Percentiles rank a stretch among this genome's conserved stretches.
phyloP scores from a whole-genome alignment of 2,329 filamentous ascomycete genomes.

The Fusarium agapanthi region DNA sequence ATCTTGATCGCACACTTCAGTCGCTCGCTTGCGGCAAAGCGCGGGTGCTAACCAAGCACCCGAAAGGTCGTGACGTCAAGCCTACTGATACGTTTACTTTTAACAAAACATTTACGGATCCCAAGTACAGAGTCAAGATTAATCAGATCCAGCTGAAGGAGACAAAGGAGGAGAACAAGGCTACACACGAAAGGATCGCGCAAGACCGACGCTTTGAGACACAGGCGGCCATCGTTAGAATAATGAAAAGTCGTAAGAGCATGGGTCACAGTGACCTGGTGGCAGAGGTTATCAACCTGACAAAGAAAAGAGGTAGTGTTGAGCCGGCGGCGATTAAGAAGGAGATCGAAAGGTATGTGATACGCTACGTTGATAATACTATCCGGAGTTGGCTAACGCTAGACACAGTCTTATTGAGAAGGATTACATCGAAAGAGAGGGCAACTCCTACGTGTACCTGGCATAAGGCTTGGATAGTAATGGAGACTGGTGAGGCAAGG shows the following conservation, averaged over 20 bases:
- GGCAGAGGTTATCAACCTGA: constrained; percentile 90
- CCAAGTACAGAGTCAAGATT: constrained; percentile 93
- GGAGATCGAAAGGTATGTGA: constrained; percentile 88
- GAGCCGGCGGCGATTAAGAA: constrained; percentile 91
- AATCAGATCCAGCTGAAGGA: constrained; percentile 98
- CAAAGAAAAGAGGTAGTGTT: constrained; percentile 84
- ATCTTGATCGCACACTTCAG: constrained; percentile 90
- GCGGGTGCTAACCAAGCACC: constrained; percentile 84
- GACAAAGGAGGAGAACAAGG: constrained; percentile 93
- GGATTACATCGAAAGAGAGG: constrained; percentile 87
- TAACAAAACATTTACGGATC: constrained; percentile 79
- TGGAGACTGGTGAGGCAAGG: neutral
- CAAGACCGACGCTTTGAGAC: constrained; percentile 95
- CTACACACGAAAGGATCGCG: constrained; percentile 88
- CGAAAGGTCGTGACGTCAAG: constrained; percentile 83
- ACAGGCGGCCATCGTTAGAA: constrained; percentile 93
- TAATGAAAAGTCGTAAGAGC: constrained; percentile 93
- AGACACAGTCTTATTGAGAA: constrained; percentile 82
- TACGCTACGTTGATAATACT: neutral
- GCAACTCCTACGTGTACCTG: constrained; percentile 75
- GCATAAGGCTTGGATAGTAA: constrained; percentile 55
- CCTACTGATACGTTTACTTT: constrained; percentile 84
- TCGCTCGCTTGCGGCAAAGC: constrained; percentile 92
- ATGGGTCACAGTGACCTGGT: constrained; percentile 90
- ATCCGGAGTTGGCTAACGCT: constrained; percentile 10